phyloP scores from a whole-genome alignment of 2,329 filamentous ascomycete genomes.

The Fusarium coicis region DNA sequence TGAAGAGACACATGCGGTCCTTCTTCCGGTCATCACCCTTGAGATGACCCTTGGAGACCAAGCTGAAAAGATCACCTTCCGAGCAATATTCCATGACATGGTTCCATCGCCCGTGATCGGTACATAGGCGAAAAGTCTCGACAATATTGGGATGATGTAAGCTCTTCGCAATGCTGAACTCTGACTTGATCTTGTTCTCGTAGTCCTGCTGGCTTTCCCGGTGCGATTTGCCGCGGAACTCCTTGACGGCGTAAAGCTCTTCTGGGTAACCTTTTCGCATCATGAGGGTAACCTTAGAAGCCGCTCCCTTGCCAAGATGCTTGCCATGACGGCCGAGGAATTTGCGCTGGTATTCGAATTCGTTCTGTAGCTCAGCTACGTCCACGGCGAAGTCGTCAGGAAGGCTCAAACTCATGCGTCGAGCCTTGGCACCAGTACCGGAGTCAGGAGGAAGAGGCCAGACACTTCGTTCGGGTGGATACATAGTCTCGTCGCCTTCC shows the following conservation, averaged over 20 bases:
- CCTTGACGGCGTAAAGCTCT: conserved; percentile 86
- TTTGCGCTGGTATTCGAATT: conserved; percentile 77
- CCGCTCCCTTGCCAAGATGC: conserved; percentile 83
- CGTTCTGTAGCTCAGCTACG: conserved; percentile 72
- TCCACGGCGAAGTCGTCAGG: conserved; percentile 81
- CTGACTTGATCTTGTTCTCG: conserved; percentile 89
- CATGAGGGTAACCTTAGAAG: conserved; percentile 86
- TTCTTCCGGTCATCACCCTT: conserved; percentile 69
- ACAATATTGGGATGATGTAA: conserved; percentile 89
- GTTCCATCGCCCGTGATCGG: conserved; percentile 80
- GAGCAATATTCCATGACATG: conserved; percentile 94
- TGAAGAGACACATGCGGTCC: conserved; percentile 87
- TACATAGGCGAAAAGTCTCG: conserved; percentile 80
- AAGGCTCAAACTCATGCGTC: conserved; percentile 78
- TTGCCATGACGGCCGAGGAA: conserved; percentile 78
- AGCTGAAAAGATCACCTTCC: conserved; percentile 80
- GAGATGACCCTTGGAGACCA: conserved; percentile 79
- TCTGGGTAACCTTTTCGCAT: conserved; percentile 71
- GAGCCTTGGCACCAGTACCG: conserved; percentile 80
- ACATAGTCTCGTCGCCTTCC: conserved; percentile 43
- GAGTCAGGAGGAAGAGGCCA: conserved; percentile 73
- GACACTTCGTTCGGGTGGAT: conserved; percentile 57
- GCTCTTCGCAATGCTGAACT: conserved; percentile 88
- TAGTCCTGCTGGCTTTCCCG: conserved; percentile 80
- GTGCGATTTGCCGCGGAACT: conserved; percentile 79